Evolutionary conservation across 371 early-diverging fungal genomes (phyloP), one percentile per base, ranked within the genome.

Genomic region (Circinella umbellata): DNA sequence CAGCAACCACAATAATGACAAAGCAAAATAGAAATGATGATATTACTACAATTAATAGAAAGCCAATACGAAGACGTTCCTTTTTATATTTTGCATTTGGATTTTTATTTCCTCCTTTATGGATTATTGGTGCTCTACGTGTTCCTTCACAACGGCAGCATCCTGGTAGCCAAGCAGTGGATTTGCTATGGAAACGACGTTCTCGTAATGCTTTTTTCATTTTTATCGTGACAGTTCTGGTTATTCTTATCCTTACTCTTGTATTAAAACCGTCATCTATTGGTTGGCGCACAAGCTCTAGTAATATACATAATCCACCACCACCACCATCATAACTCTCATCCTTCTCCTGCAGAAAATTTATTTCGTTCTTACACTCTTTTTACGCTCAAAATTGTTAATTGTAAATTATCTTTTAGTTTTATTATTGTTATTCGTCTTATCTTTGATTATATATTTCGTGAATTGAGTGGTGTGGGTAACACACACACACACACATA

Each of bases 41-140:
- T 27, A 27, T 1, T 27, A 27, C 27, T 27, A 27, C 27, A 27
- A 27, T 27, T 27, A 27, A 2, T 34, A 34, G 27, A n/a, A 57
- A 57, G 27, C 57, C 57, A 1, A 34, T 34, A 36, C 10, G 49
- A 1, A 42, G 64, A 49, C 60, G 46, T 3, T 77, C 81, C 1
- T 79, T 81, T 70, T 35, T 79, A 1, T 70, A 64, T 8, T 81
- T 81, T 74, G 67, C 70, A 1, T 71, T 71, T 63, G 81, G 81
- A 1, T 81, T 81, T 60, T 20, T 79, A 36, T 78, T 81, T 39
- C 81, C 81, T 6, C 81, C 81, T 3, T 14, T 76, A 7, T 81
- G 81, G 81, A 72, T 79, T 17, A 61, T 75, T 34, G 77, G 77
- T 34, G 75, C 79, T 3, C 20, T 76, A 8, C 69, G 75, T 53